phyloP scores from a whole-genome alignment of 2,329 filamentous ascomycete genomes.

The Tolypocladium ovalisporum region DNA sequence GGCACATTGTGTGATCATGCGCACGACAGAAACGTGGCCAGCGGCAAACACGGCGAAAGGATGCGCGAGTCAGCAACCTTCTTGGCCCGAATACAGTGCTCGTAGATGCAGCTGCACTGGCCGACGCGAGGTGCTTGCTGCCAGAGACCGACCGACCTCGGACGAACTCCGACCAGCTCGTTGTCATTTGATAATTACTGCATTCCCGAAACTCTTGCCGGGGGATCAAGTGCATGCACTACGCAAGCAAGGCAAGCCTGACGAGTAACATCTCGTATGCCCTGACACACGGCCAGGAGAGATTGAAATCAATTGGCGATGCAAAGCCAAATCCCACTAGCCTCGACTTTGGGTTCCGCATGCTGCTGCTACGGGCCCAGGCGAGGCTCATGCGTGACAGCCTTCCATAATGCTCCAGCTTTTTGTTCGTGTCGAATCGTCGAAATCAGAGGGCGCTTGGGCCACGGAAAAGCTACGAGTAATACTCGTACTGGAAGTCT shows the following conservation, averaged over 20 bases:
- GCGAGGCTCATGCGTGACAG: not conserved
- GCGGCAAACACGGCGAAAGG: not conserved
- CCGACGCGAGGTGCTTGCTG: not conserved
- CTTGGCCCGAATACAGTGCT: not conserved
- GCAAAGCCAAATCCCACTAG: not conserved
- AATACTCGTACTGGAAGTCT: not conserved
- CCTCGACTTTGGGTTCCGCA: not conserved
- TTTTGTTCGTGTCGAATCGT: not conserved
- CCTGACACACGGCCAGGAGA: too few species aligned
- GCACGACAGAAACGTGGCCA: too few species aligned
- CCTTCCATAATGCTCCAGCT: not conserved
- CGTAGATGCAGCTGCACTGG: not conserved
- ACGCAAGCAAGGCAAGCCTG: not conserved
- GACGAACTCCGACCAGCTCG: slow-evolving; percentile 4
- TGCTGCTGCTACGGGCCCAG: not conserved
- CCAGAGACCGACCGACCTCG: slow-evolving; percentile 4
- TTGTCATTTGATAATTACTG: slow-evolving; percentile 1
- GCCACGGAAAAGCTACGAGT: too few species aligned
- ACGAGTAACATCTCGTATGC: not conserved
- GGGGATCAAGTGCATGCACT: not conserved
- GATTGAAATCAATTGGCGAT: too few species aligned
- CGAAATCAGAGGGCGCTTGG: not conserved
- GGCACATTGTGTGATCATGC: too few species aligned
- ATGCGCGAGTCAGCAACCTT: not conserved
- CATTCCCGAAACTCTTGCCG: slow-evolving; percentile 4